Evolutionary conservation across 257 asterid species (phyloP).

Genomic region (Solanum phureja): DNA sequence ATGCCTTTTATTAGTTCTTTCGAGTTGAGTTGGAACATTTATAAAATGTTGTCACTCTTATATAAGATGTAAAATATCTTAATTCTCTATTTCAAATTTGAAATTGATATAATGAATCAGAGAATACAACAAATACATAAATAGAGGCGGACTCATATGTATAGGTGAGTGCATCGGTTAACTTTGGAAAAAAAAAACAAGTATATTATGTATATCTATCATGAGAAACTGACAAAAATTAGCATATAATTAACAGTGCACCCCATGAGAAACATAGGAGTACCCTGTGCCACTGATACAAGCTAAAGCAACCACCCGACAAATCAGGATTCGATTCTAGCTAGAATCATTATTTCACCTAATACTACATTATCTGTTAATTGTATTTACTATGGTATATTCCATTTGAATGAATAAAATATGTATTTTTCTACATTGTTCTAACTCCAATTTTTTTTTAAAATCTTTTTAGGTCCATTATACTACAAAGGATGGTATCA

Average conservation of each 20-base stretch:
- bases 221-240: not conserved
- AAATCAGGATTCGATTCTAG: too few relatives aligned
- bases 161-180: not conserved
- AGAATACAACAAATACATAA: not conserved
- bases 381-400: not conserved
- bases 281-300: not conserved
- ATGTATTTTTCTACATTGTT: not conserved
- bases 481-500: conserved; percentile 83
- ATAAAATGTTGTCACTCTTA: not conserved
- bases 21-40: not conserved
- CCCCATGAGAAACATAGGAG: too few relatives aligned
- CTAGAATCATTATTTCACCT: not conserved
- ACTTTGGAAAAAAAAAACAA: too few relatives aligned
- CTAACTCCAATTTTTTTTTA: not conserved
- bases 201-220: too few relatives aligned
- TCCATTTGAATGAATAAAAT: not conserved
- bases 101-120: not conserved
- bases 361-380: not conserved
- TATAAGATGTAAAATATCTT: not conserved
- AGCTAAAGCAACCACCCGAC: not conserved
- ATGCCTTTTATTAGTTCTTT: not conserved
- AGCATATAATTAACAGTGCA: too few relatives aligned
- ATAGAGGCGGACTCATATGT: not conserved
- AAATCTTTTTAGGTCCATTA: conserved; percentile 41
- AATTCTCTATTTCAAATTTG: not conserved